Evolutionary conservation across 805 yeast species (phyloP), one percentile per base, ranked within the genome.

Genomic region (Kodamaea neixiangensis): DNA sequence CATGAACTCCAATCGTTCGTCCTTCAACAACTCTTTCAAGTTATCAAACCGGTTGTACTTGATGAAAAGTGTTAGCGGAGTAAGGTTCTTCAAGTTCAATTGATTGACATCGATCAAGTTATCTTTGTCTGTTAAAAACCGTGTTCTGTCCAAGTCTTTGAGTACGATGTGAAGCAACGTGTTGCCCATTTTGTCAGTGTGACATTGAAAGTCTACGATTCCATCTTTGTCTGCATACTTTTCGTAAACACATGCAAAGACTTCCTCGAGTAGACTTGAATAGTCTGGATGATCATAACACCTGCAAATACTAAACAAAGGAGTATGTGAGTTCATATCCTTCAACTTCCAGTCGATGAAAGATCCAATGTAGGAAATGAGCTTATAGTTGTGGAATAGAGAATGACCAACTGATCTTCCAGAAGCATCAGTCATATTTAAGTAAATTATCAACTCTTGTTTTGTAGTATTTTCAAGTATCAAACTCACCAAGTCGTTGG

Each of bases 281-380:
- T 91, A 92, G 31, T 82, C 66, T 0, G 80, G 69, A 56, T 87
- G 91, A 63, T 91, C 97, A 66, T 92, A 92, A 55, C 91, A 82
- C 49, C 97, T 70, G 55, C 89, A 83, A 2, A 89, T 67, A 1
- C 89, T 78, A 65, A 87, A 82, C 7, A 93, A 68, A 0, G 97
- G 96, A 0, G 97, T 89, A 58, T 87, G 89, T 0, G 85, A 81
- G 52, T 79, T 81, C 10, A 59, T 54, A 62, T 92, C 97, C 47
- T 77, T 78, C 11, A 67, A 63, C 5, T 72, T 75, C 97, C 97
- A 93, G 58, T 88, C 75, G 4, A 91, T 69, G 41, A 72, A 77
- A 1, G 63, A 63, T 0, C 96, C 96, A 9, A 90, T 63, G 13
- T 59, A 61, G 5, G 62, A 59, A 11, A 89, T 76, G 0, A 87